Conservation (phyloP, 139 green algal species). For the Micractinium sp. region DNA sequence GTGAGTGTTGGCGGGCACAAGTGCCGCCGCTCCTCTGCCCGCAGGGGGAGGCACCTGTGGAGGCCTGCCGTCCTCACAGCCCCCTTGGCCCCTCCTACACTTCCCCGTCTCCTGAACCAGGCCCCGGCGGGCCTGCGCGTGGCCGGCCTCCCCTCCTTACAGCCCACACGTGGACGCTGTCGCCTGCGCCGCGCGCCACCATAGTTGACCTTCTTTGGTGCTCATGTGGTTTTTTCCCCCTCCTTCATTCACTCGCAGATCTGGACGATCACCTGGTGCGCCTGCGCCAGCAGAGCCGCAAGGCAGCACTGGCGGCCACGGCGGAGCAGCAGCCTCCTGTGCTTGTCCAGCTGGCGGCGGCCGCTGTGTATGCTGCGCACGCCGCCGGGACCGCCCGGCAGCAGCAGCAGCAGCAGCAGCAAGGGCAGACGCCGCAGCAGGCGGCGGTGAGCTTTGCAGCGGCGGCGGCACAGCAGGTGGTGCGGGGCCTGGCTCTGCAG, state of each 20-base stretch:
- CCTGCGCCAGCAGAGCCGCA: slow-evolving; percentile 26
- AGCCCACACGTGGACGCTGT: no score
- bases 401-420: background rate
- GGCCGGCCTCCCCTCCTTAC: no score
- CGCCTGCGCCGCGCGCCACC: no score
- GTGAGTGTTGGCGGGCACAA: no score
- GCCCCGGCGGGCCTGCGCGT: no score
- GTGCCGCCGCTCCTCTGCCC: no score
- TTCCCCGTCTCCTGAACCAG: no score
- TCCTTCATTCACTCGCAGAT: background rate
- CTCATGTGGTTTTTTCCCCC: background rate
- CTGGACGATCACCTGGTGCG: slow-evolving; percentile 22
- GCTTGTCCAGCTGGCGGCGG: slow-evolving; percentile 13
- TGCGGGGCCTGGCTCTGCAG: background rate
- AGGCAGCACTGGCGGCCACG: background rate
- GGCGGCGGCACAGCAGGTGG: slow-evolving; percentile 13
- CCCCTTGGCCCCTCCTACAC: no score
- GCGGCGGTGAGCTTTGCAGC: slow-evolving; percentile 9
- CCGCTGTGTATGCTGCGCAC: background rate
- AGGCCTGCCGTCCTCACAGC: no score
- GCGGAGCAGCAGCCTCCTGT: slow-evolving; percentile 3
- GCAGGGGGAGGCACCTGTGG: no score
- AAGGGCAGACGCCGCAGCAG: background rate
- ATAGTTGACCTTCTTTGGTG: background rate
- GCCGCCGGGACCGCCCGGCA: no score